Evolutionary conservation across 208 protist species (phyloP), one percentile per base, ranked within the genome.

Genomic region (Leishmania amazonensis): DNA sequence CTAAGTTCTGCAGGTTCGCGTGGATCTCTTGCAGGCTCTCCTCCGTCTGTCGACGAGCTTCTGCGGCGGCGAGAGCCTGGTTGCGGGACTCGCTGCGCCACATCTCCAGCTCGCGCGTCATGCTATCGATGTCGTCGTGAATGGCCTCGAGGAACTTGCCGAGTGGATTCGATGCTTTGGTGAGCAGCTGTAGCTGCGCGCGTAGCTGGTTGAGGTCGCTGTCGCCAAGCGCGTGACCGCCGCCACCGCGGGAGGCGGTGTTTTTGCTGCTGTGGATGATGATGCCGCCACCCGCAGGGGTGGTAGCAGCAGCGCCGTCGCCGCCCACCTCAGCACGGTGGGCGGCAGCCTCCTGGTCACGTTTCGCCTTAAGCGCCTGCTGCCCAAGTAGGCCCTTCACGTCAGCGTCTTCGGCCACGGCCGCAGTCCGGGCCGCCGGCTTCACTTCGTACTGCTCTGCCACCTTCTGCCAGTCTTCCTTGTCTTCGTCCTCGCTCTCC

Each of bases 121-220:
- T 98, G 75, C 90, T 96, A 54, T 98, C 95, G 77, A 98, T 92
- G 78, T 98, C 95, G 70, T 98, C 93, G 85, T 96, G 91, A 42
- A 96, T 96, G 3, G 90, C 85, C 81, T 96, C 93, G 11, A 98
- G 79, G 35, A 98, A 92, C 86, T 95, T 96, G 19, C 95, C 95
- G 24, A 98, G 83, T 3, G 95, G 95, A 84, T 96, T 98, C 3
- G 95, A 96, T 28, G 95, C 95, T 80, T 98, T 98, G 49, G 93
- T 98, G 31, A 98, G 87, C 49, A 97, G 84, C 83, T 98, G 95
- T 74, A 98, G 83, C 87, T 96, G 93, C 85, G 96, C 93, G 6
- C 95, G 90, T 47, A 98, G 90, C 73, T 92, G 92, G 72, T 84
- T 91, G 19, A 98, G 83, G 68, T 98, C 95, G 45, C 77, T 85